Percentiles rank a stretch among this genome's conserved stretches.
phyloP scores from a whole-genome alignment of 2,329 filamentous ascomycete genomes.

The Lanzia echinophila region DNA sequence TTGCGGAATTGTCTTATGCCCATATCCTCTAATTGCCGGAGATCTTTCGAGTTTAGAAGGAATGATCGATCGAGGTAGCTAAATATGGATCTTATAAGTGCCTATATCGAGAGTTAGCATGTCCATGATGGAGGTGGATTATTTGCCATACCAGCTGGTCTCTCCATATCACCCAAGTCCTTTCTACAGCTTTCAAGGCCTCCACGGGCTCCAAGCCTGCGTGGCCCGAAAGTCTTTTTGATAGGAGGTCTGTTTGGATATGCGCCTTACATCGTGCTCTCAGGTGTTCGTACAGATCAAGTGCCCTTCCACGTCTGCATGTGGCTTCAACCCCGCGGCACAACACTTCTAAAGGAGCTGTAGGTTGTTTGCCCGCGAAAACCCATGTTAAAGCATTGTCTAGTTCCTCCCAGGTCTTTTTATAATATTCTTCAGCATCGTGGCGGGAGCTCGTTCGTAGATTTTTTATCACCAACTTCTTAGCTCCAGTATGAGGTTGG shows the following conservation, averaged over 20 bases:
- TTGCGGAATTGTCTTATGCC: constrained; percentile 68
- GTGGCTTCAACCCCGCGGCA: constrained; percentile 90
- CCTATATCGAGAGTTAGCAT: constrained; percentile 37
- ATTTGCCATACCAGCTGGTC: constrained; percentile 57
- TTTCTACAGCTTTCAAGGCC: constrained; percentile 49
- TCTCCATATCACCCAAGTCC: constrained; percentile 72
- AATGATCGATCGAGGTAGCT: constrained; percentile 92
- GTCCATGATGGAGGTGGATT: not conserved
- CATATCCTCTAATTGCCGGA: constrained; percentile 73
- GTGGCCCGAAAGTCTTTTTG: constrained; percentile 38
- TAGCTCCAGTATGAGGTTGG: constrained; percentile 69
- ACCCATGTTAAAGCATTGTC: constrained; percentile 66
- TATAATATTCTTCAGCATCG: constrained; percentile 72
- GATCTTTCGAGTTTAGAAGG: constrained; percentile 65
- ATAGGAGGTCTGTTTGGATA: constrained; percentile 55
- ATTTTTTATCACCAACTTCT: constrained; percentile 91
- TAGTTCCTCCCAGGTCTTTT: constrained; percentile 67
- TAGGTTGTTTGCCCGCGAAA: constrained; percentile 57
- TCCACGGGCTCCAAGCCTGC: constrained; percentile 52
- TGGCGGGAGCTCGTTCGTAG: constrained; percentile 53
- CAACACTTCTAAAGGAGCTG: constrained; percentile 76
- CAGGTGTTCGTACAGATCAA: constrained; percentile 60
- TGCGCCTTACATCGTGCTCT: constrained; percentile 60
- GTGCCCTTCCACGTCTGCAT: constrained; percentile 70
- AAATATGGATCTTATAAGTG: constrained; percentile 78